Conservation (phyloP, 108 stramenopile species). For the Seminavis robusta region DNA sequence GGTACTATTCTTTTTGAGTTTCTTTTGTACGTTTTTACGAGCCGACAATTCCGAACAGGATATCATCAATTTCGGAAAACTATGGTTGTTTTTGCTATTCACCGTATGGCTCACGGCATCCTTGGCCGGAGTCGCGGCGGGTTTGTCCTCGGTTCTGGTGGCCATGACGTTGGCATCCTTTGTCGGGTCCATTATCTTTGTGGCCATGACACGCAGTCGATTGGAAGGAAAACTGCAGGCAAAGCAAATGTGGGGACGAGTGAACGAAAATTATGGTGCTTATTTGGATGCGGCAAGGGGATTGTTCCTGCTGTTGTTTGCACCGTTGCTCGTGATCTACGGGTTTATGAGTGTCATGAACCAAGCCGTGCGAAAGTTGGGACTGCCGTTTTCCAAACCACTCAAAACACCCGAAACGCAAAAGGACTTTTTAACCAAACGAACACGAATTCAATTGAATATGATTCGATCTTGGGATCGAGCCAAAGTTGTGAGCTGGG, state of each 20-base stretch:
- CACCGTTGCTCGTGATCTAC: conserved; percentile 36
- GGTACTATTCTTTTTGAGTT: conserved; percentile 35
- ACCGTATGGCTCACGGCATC: conserved; percentile 50
- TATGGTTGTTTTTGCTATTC: conserved; percentile 41
- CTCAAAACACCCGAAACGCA: conserved; percentile 1
- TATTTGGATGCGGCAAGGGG: conserved; percentile 36
- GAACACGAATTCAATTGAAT: conserved; percentile 27
- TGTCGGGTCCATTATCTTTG: conserved; percentile 30
- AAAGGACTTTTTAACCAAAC: conserved; percentile 8
- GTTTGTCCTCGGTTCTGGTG: conserved; percentile 25
- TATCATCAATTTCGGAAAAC: conserved; percentile 44
- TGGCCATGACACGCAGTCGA: conserved; percentile 26
- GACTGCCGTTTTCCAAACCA: conserved; percentile 33
- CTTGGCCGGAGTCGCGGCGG: conserved; percentile 40
- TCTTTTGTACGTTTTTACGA: conserved; percentile 47
- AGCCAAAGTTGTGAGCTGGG: conserved; percentile 35
- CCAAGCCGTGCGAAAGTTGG: conserved; percentile 35
- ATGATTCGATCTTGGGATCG: conserved; percentile 43
- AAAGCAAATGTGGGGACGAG: conserved; percentile 12
- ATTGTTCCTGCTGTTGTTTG: conserved; percentile 29
- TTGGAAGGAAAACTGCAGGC: conserved; percentile 19
- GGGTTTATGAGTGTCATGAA: conserved; percentile 35
- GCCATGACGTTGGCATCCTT: conserved; percentile 43
- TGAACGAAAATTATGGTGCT: conserved; percentile 36
- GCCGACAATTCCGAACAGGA: conserved; percentile 37